These are phyloP conservation scores for Paraconiothyrium brasiliense DNA, from an alignment of 2,329 filamentous ascomycete genomes.

Conservation along the genomic window DNA sequence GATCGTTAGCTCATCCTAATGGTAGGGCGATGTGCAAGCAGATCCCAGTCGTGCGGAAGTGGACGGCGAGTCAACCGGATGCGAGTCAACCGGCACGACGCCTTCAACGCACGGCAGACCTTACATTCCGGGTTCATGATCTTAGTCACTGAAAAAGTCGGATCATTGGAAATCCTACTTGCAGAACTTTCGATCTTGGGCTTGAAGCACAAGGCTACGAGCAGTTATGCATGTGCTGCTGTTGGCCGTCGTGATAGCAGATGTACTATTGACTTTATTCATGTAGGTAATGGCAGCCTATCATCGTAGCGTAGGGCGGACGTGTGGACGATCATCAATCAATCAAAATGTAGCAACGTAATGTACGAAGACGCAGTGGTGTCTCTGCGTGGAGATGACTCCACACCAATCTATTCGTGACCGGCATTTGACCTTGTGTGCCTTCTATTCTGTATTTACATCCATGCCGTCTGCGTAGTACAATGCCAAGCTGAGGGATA, in stretches of 20 bases:
- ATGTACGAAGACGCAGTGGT: neutral
- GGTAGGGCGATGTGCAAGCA: neutral
- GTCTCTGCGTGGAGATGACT: neutral
- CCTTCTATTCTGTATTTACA: neutral
- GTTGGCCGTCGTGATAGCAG: neutral
- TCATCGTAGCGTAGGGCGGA: neutral
- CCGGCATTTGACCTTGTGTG: neutral
- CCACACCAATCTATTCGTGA: neutral
- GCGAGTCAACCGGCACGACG: neutral
- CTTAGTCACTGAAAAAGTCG: neutral
- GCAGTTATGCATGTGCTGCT: neutral
- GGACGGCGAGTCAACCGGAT: neutral
- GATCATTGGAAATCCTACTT: neutral
- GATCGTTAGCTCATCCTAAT: neutral
- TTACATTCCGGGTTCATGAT: neutral
- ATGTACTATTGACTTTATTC: neutral
- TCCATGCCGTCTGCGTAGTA: too few relatives aligned
- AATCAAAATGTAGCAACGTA: neutral
- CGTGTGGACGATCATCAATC: neutral
- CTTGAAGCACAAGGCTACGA: neutral
- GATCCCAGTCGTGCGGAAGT: neutral
- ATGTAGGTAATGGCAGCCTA: conserved; percentile 3
- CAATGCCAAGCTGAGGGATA: too few relatives aligned
- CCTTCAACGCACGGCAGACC: neutral
- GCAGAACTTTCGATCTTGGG: neutral